phyloP scores from a whole-genome alignment of 2,329 filamentous ascomycete species.

The Fusarium luffae region DNA sequence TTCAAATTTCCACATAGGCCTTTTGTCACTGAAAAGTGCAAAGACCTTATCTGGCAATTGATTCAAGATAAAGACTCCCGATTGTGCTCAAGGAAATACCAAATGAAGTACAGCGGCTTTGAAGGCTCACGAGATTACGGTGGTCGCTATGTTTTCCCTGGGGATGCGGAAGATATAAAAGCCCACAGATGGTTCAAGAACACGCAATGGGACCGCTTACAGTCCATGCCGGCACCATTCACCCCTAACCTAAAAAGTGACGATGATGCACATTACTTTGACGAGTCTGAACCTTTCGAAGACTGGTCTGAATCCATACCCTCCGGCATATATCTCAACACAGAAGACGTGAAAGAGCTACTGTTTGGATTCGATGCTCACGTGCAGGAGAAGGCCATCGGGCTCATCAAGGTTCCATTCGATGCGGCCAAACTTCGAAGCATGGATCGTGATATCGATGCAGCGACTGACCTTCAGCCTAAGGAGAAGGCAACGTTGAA shows the following conservation, averaged over 20 bases:
- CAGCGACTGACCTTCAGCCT: conserved; percentile 47
- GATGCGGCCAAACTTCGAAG: conserved; percentile 61
- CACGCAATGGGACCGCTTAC: conserved; percentile 81
- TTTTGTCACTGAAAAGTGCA: conserved; percentile 74
- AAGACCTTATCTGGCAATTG: conserved; percentile 79
- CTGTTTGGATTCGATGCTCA: conserved; percentile 54
- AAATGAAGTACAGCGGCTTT: conserved; percentile 66
- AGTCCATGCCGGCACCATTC: conserved; percentile 79
- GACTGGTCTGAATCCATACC: conserved; percentile 66
- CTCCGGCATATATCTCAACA: conserved; percentile 46
- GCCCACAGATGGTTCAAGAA: conserved; percentile 85
- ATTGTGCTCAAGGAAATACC: conserved; percentile 81
- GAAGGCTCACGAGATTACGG: conserved; percentile 42
- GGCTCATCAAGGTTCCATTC: conserved; percentile 60
- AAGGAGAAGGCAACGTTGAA: conserved; percentile 58
- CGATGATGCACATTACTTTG: conserved; percentile 90
- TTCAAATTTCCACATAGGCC: conserved; percentile 77
- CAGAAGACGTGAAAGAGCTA: conserved; percentile 47
- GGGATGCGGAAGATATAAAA: conserved; percentile 92
- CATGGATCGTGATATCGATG: conserved; percentile 62
- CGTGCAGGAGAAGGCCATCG: conserved; percentile 57
- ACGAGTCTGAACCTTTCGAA: conserved; percentile 79
- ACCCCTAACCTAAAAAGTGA: conserved; percentile 75
- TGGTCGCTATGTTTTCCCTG: conserved; percentile 76
- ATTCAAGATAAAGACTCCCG: conserved; percentile 80